phyloP scores from a whole-genome alignment of 495 filamentous ascomycete genomes.

The Neurospora intermedia region DNA sequence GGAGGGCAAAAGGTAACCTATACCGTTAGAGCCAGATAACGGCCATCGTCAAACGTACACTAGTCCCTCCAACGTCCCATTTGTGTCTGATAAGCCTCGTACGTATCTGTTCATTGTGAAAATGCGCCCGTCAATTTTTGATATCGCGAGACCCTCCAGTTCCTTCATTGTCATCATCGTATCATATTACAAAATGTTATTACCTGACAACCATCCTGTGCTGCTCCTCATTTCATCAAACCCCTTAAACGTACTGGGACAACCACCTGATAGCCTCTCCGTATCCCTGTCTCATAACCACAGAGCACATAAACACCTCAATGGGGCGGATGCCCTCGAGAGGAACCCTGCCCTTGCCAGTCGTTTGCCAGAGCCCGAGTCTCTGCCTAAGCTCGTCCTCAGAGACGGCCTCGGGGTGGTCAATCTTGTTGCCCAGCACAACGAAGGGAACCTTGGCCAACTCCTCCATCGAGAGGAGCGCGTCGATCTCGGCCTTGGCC shows the following conservation, averaged over 20 bases:
- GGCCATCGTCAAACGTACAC: neutral
- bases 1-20: neutral
- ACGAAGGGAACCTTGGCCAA: constrained; percentile 88
- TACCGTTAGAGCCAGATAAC: neutral
- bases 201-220: neutral
- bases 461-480: constrained; percentile 88
- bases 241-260: constrained; percentile 61
- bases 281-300: constrained; percentile 93
- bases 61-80: neutral
- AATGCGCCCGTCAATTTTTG: neutral
- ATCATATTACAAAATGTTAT: neutral
- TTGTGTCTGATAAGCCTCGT: neutral
- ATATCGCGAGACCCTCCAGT: neutral
- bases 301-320: constrained; percentile 98
- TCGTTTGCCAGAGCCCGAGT: constrained; percentile 89
- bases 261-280: constrained; percentile 73
- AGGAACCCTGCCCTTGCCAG: constrained; percentile 94
- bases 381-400: constrained; percentile 90
- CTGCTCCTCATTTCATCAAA: neutral
- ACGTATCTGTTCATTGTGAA: neutral
- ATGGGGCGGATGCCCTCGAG: constrained; percentile 91
- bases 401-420: constrained; percentile 86
- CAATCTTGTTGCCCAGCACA: constrained; percentile 96
- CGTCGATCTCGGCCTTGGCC: constrained; percentile 93
- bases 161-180: neutral